Base-by-base conservation (phyloP, 352 stramenopile genomes). In the Globisporangium canariense region DNA sequence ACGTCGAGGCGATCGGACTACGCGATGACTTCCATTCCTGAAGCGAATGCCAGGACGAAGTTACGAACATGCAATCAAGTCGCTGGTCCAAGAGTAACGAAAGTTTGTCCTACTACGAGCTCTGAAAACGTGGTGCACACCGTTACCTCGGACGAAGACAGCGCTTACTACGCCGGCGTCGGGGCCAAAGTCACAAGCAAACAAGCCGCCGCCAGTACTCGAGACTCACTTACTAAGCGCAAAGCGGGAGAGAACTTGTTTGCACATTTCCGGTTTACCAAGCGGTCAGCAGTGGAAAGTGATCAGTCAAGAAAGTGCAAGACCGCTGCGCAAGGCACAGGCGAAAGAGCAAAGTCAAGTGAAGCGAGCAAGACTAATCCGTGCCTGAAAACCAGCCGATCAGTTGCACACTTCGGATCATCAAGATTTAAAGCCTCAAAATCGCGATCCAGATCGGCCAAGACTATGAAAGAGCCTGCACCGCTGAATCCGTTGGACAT, bases 241-340 rank as follows among this genome's bases (percentile, higher is more conserved):
- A 52, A 54, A 56, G 34, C 40, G 40, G 11, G 28, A 5, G 55
- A 60, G 25, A 64, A 55, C 20, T 16, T 68, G 47, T 68, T 68
- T 40, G 55, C 55, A 8, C 55, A 63, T 32, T 68, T 68, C 41
- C 53, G 62, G 13, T 62, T 67, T 57, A 58, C 40, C 6, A 67
- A 67, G 45, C 43, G 38, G 8, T 20, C 34, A 22, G 36, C 34
- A 22, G 11, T n/a, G 10, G 20, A 40, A 22, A 9, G 9, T 22
- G 32, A 16, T 1, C 59, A 52, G 13, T 18, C 47, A 20, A 43
- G 8, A 13, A 58, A 53, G 14, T 20, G 13, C 16, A 62, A 53
- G 30, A 18, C 6, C n/a, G n/a, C 18, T 4, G 25, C 7, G 9
- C 40, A 41, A 62, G 56, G 3, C 16, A 13, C n/a, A 32, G 16